Evolutionary conservation across 495 filamentous ascomycete species (phyloP), one percentile per base, ranked within the genome.

Genomic region (Trichoderma virens): DNA sequence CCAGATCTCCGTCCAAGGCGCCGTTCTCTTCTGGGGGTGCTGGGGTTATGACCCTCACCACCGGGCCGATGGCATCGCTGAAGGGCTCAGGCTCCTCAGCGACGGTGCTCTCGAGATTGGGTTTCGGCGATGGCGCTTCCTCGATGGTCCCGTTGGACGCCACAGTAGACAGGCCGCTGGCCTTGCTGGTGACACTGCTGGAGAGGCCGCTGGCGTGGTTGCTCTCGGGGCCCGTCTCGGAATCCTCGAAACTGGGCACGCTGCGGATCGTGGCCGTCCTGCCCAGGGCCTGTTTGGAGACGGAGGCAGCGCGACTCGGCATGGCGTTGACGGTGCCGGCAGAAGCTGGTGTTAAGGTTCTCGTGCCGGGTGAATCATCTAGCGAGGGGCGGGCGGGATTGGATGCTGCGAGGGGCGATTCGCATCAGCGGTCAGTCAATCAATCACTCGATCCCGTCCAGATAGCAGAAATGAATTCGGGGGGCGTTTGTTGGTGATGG

Each of bases 151-250:
- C 60, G 16, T 23, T 47, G 76, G 78, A 20, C 16, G 30, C 60
- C 7, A 23, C n/a, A 14, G 13, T n/a, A 13, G 61, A 62, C 61
- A 69, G 70, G 61, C 72, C 73, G 69, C 77, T 82, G 62, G 71
- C 65, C 65, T 72, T 79, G 70, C 79, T 82, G 59, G 74, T 75
- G 28, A 78, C 65, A 11, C 78, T 80, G 69, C 78, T 80, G 38
- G 79, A 79, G 39, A 80, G 76, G n/a, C 71, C 74, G 51, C 78
- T 79, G 47, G 23, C 47, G 65, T 77, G 74, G 45, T 60, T 64
- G 63, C 47, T 64, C 32, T 59, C 51, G 32, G 51, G 47, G 35
- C 63, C 56, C 32, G 63, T 23, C 16, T 64, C 51, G 63, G 54
- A 64, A 23, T 30, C 71, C 63, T 81, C 78, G 66, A 75, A 75